Conservation (phyloP, 805 yeast species). For the Candida stauntonica region DNA sequence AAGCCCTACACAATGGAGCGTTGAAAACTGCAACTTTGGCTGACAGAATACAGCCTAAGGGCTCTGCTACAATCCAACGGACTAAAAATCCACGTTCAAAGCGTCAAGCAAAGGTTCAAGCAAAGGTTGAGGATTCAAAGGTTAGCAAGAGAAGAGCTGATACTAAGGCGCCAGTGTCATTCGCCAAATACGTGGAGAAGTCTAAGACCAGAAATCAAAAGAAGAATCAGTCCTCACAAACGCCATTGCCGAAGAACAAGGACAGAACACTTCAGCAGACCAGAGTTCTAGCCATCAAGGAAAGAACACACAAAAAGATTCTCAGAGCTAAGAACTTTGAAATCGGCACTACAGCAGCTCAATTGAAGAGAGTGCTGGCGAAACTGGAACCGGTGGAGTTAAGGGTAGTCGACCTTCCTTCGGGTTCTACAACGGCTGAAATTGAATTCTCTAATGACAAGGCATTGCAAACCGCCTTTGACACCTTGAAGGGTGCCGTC, state of each 20-base stretch:
- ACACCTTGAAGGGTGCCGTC: constrained; percentile 36
- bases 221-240: neutral
- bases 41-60: constrained; percentile 12
- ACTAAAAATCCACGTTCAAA: too few relatives aligned
- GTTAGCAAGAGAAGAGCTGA: neutral
- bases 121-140: neutral
- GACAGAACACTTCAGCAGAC: neutral
- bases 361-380: constrained; percentile 28
- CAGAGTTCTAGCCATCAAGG: constrained; percentile 18
- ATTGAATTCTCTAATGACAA: constrained; percentile 30
- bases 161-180: constrained; percentile 8
- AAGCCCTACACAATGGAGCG: constrained; percentile 9
- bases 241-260: neutral
- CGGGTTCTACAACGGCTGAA: constrained; percentile 38
- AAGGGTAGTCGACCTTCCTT: constrained; percentile 32
- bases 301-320: constrained; percentile 23
- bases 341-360: constrained; percentile 28
- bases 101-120: too few relatives aligned
- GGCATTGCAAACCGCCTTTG: constrained; percentile 29
- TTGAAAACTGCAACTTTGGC: too few relatives aligned
- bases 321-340: constrained; percentile 30
- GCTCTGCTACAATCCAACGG: neutral
- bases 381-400: constrained; percentile 19
- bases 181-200: constrained; percentile 8
- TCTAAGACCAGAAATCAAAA: neutral